A percentile compares a stretch with the other conserved stretches of the same genome.
Evolutionary conservation across 306 rosid species (phyloP).

Genomic region (Cyamopsis tetragonoloba): DNA sequence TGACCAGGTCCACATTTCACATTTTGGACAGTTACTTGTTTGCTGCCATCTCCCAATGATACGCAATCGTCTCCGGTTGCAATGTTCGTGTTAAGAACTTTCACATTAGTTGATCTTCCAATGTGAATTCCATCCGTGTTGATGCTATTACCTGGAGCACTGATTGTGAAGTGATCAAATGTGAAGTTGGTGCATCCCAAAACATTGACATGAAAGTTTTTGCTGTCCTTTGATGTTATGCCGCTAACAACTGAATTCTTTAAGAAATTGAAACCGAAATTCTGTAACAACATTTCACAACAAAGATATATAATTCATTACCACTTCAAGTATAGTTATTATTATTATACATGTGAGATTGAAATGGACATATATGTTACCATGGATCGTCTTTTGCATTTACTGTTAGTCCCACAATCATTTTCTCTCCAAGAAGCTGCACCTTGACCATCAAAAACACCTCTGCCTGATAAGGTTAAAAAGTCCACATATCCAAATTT

Average conservation of each 20-base stretch:
- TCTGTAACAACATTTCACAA: slow-evolving; percentile 23
- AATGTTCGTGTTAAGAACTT: slow-evolving; percentile 20
- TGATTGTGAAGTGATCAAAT: slow-evolving; percentile 19
- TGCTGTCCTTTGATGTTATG: slow-evolving; percentile 31
- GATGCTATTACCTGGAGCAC: slow-evolving; percentile 32
- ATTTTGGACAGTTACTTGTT: neutral
- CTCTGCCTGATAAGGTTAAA: slow-evolving; percentile 40
- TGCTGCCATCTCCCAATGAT: slow-evolving; percentile 47
- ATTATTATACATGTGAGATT: neutral
- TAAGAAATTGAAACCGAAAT: slow-evolving; percentile 33
- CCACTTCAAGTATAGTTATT: neutral
- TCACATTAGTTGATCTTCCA: slow-evolving; percentile 40
- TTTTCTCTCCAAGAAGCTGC: slow-evolving; percentile 30
- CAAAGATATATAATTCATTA: neutral
- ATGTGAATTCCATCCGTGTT: slow-evolving; percentile 57
- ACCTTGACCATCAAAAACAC: slow-evolving; percentile 51
- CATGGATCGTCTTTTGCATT: slow-evolving; percentile 19
- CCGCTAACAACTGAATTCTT: slow-evolving; percentile 20
- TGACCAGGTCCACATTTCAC: slow-evolving; percentile 54
- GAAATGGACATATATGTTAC: slow-evolving; percentile 24
- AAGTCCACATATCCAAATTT: slow-evolving; percentile 8
- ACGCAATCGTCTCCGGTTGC: slow-evolving; percentile 53
- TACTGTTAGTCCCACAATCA: slow-evolving; percentile 5
- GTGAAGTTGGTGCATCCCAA: slow-evolving; percentile 32
- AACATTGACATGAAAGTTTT: too few species aligned